Evolutionary conservation across 2,329 filamentous ascomycete species (phyloP), one percentile per base, ranked within the genome.

Genomic region (Aureobasidium sp.): DNA sequence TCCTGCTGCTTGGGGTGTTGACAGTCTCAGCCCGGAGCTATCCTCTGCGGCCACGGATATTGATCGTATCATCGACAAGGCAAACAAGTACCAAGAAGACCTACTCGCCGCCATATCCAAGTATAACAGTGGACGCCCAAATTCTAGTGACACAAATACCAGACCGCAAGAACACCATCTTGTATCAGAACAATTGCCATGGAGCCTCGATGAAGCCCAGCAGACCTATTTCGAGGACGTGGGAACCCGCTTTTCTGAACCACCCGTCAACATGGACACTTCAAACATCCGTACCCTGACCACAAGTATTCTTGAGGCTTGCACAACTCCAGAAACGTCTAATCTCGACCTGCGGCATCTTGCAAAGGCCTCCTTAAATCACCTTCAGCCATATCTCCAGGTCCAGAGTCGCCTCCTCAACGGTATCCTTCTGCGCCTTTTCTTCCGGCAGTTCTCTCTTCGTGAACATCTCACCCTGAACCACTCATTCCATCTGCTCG

Each of bases 341-440:
- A 5, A 3, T 22, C 15, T 51, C n/a, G 31, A 61, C 25, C 22
- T 51, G 3, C 44, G 37, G 5, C 25, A 31, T 34, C 17, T n/a
- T 11, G 27, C 37, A 11, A 41, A 20, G 22, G 44, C 58, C n/a
- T n/a, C 42, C 22, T n/a, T 56, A 6, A 27, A 29, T 17, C 36
- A 52, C 20, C 60, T 59, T 8, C 47, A 48, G 25, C 62, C 64
- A 22, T 61, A 59, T 17, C 39, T 96, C 17, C 77, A 82, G 9
- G 83, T 86, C 0, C 93, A 97, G 74, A 85, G 90, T 7, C 83
- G 85, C 45, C 77, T 96, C 0, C 81, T 96, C 41, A 94, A 92
- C 67, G 84, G 84, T 34, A 87, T 89, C 58, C 89, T 89, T 62
- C 83, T 96, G 68, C 80, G 84, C 20, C 78, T 95, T 9, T 82